Conservation (phyloP, 306 rosid genomes). For the Dicorynia guianensis region DNA sequence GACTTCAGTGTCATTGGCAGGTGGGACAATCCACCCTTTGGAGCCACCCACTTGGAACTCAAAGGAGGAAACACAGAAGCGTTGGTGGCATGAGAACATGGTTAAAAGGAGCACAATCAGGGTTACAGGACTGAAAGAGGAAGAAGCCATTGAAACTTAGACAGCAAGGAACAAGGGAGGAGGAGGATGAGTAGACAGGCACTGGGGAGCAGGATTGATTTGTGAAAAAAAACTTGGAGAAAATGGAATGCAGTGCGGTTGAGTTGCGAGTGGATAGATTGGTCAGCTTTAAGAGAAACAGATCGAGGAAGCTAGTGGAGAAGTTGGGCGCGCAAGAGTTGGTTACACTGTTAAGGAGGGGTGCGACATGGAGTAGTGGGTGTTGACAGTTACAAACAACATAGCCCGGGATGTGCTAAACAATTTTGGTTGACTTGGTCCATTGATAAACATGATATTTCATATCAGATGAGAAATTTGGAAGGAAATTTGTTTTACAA, state of each 20-base stretch:
- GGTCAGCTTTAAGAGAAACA: conserved; percentile 31
- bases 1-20: conserved; percentile 62
- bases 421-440: background rate
- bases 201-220: background rate
- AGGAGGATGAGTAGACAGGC: background rate
- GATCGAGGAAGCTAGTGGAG: background rate
- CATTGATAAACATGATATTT: no score
- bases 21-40: conserved; percentile 80
- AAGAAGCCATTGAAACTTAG: conserved; percentile 37
- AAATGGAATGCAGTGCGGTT: background rate
- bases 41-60: conserved; percentile 83
- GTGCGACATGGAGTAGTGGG: background rate
- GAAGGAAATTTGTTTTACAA: no score
- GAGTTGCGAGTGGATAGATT: background rate
- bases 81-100: conserved; percentile 28
- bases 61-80: conserved; percentile 43
- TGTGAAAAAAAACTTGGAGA: no score
- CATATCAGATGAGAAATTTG: no score
- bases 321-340: background rate
- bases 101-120: conserved; percentile 42
- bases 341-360: background rate
- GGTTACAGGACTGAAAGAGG: conserved; percentile 8
- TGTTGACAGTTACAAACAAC: background rate
- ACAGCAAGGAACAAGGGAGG: background rate
- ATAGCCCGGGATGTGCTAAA: no score